Evolutionary conservation across 2,329 filamentous ascomycete genomes (phyloP).

Genomic region (Ceratocystis destructans): DNA sequence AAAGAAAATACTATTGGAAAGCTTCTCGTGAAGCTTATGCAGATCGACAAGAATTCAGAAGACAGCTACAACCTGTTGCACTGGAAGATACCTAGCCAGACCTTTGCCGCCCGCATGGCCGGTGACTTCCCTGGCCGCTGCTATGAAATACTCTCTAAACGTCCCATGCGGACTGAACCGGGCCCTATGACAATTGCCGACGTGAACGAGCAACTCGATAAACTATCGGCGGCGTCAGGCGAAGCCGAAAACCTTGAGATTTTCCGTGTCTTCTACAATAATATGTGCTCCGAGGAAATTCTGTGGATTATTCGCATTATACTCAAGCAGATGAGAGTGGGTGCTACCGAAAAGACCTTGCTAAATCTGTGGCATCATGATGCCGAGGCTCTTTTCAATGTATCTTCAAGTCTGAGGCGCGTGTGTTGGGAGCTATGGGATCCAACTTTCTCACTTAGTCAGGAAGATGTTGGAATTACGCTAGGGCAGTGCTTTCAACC

Average conservation of each 20-base stretch:
- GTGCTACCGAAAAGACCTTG: constrained; percentile 77
- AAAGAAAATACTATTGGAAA: constrained; percentile 89
- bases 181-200: constrained; percentile 77
- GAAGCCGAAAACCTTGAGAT: constrained; percentile 77
- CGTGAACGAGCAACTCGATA: constrained; percentile 75
- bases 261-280: constrained; percentile 68
- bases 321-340: constrained; percentile 59
- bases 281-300: constrained; percentile 87
- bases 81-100: constrained; percentile 78
- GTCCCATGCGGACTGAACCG: constrained; percentile 57
- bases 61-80: constrained; percentile 75
- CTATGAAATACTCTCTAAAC: constrained; percentile 71
- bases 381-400: constrained; percentile 66
- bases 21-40: constrained; percentile 79
- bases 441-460: constrained; percentile 55
- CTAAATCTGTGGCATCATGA: constrained; percentile 72
- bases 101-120: constrained; percentile 48
- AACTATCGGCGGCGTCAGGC: constrained; percentile 57
- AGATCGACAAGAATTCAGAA: constrained; percentile 79
- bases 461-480: constrained; percentile 58
- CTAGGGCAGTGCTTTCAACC: constrained; percentile 96
- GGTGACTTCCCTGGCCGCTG: constrained; percentile 89
- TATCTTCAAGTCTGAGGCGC: constrained; percentile 75
- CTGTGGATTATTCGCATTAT: constrained; percentile 93
- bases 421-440: constrained; percentile 92